Percentiles rank a stretch among this genome's conserved stretches.
phyloP scores from a whole-genome alignment of 805 yeast genomes.

The Nematodospora valgi region DNA sequence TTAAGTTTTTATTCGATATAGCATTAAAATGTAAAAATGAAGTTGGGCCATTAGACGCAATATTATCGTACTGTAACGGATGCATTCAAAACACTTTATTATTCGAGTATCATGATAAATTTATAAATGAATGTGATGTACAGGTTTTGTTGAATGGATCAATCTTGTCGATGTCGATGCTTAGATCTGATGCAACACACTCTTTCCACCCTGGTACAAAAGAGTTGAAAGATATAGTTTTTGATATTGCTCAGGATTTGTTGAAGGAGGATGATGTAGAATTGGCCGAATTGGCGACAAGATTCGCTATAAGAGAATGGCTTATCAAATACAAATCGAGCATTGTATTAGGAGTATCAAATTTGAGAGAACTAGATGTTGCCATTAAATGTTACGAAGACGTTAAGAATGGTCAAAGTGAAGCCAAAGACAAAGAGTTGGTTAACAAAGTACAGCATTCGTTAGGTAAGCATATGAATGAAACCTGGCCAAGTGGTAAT shows the following conservation, averaged over 20 bases:
- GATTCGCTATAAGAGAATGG: conserved; percentile 71
- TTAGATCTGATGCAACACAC: conserved; percentile 64
- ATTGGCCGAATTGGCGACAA: conserved; percentile 76
- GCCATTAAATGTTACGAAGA: conserved; percentile 60
- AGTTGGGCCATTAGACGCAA: conserved; percentile 67
- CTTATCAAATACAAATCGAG: conserved; percentile 37
- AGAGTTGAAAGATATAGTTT: conserved; percentile 53
- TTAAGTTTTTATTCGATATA: conserved; percentile 57
- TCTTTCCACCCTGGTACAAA: conserved; percentile 77
- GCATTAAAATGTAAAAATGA: conserved; percentile 38
- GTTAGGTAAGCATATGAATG: conserved; percentile 56
- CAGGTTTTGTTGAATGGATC: conserved; percentile 72
- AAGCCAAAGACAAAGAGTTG: conserved; percentile 45
- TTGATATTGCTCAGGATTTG: conserved; percentile 40
- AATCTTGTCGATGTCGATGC: conserved; percentile 81
- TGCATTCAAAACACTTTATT: conserved; percentile 72
- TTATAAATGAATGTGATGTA: conserved; percentile 53
- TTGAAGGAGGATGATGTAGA: conserved; percentile 45
- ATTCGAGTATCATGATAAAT: conserved; percentile 44
- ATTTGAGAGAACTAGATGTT: conserved; percentile 54
- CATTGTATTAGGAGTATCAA: conserved; percentile 78
- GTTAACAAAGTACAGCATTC: conserved; percentile 40
- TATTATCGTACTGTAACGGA: conserved; percentile 76
- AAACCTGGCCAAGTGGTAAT: conserved; percentile 56
- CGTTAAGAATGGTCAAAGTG: conserved; percentile 35